These are phyloP conservation scores for Boletus vermiculosoides DNA, from an alignment of 768 basidiomycete species.

Conservation along the genomic window DNA sequence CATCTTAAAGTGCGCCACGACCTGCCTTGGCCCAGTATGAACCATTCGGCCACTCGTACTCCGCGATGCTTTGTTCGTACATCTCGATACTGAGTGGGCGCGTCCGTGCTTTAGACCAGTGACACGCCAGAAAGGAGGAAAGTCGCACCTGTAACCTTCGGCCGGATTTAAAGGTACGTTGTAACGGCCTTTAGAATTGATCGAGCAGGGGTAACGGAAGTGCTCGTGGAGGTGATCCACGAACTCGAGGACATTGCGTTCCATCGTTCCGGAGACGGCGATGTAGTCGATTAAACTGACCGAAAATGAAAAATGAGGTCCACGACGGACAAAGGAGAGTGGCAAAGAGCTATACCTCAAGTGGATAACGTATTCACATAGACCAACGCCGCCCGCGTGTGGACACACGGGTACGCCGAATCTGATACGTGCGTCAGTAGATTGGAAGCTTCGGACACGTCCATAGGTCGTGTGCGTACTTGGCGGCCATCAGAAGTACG, in stretches of 20 bases:
- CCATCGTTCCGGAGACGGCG: constrained; percentile 86
- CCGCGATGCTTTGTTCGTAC: constrained; percentile 72
- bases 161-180: constrained; percentile 75
- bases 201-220: constrained; percentile 84
- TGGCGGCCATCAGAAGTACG: constrained; percentile 90
- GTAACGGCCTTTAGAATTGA: constrained; percentile 82
- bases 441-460: not conserved
- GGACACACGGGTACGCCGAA: constrained; percentile 92
- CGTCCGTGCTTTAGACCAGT: not conserved
- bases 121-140: not conserved
- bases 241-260: constrained; percentile 90
- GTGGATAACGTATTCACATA: constrained; percentile 93
- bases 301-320: not conserved
- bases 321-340: constrained; percentile 1
- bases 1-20: constrained; percentile 4
- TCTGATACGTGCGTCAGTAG: constrained; percentile 37
- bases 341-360: constrained; percentile 46
- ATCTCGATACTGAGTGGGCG: constrained; percentile 75
- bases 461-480: constrained; percentile 43
- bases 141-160: constrained; percentile 61
- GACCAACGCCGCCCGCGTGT: constrained; percentile 92
- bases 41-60: constrained; percentile 86
- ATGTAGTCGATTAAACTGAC: constrained; percentile 90
- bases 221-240: constrained; percentile 94
- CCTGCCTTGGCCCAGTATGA: constrained; percentile 26